phyloP scores from a whole-genome alignment of 176 grass and related monocot genomes.

The Cenchrus fungigraminus region DNA sequence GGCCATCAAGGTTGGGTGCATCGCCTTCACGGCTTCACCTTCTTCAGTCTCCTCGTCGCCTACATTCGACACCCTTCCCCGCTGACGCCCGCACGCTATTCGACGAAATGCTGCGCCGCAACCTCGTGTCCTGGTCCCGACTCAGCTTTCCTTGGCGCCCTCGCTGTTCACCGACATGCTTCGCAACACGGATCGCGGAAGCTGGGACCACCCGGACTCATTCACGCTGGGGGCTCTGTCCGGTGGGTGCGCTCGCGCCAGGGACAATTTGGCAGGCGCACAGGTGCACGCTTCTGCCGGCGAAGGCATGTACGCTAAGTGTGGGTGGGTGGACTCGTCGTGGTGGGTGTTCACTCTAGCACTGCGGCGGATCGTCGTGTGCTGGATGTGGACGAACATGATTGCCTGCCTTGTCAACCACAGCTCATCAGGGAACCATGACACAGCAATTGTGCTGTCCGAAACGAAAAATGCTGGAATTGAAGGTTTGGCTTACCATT shows the following conservation, averaged over 20 bases:
- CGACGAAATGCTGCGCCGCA: conserved; percentile 64
- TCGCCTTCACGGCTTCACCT: conserved; percentile 50
- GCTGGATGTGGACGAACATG: conserved; percentile 64
- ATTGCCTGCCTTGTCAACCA: conserved; percentile 57
- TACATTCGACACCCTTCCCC: not conserved
- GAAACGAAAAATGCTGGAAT: conserved; percentile 49
- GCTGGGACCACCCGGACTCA: conserved; percentile 36
- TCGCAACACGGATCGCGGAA: not conserved
- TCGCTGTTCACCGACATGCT: conserved; percentile 45
- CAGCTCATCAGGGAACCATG: conserved; percentile 3
- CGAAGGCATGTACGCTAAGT: conserved; percentile 37
- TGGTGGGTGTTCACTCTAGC: conserved; percentile 47
- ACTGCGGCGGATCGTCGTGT: conserved; percentile 24
- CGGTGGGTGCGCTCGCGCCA: conserved; percentile 44
- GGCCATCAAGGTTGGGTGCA: conserved; percentile 45
- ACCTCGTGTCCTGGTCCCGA: conserved; percentile 55
- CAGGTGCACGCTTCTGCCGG: conserved; percentile 39
- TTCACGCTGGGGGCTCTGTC: conserved; percentile 46
- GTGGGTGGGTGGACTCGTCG: conserved; percentile 44
- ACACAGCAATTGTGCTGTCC: conserved; percentile 36
- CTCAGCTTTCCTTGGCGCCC: conserved; percentile 33
- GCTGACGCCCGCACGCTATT: conserved; percentile 47
- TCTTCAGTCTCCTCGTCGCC: conserved; percentile 45
- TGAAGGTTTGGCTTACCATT: conserved; percentile 58
- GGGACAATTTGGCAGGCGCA: conserved; percentile 26